phyloP scores from a whole-genome alignment of 2,329 filamentous ascomycete genomes.

The Zymoseptoria passerinii region DNA sequence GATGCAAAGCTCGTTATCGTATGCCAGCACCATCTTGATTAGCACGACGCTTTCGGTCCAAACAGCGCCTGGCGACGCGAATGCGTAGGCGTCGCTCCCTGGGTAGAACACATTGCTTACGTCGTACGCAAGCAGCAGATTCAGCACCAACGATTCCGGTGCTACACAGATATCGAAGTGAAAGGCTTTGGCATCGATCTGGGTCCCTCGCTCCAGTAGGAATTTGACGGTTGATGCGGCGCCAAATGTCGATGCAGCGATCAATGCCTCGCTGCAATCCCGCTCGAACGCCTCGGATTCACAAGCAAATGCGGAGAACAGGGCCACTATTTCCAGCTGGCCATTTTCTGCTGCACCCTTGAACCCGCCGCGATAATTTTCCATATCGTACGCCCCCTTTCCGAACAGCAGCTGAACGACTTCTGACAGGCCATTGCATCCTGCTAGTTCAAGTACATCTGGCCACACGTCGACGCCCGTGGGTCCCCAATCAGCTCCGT shows the following conservation, averaged over 20 bases:
- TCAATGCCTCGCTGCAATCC: background rate
- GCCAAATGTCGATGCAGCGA: background rate
- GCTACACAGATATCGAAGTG: too few species aligned
- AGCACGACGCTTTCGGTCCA: fast-evolving
- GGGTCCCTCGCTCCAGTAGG: background rate
- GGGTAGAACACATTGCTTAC: background rate
- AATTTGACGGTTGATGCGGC: background rate
- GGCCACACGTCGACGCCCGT: background rate
- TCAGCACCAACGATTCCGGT: background rate
- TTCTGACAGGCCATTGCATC: background rate
- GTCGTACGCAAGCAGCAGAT: background rate
- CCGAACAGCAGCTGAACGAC: background rate
- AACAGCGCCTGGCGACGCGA: too few species aligned
- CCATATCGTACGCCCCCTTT: background rate
- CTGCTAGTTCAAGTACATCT: background rate
- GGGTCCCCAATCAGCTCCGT: background rate
- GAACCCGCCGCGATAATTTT: background rate
- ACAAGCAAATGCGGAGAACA: background rate
- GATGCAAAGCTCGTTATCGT: background rate
- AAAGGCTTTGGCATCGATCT: background rate
- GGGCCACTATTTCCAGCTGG: background rate
- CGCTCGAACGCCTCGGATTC: background rate
- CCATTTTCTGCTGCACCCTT: background rate
- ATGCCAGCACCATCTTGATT: background rate
- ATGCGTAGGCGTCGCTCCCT: background rate